A percentile compares a stretch with the other conserved stretches of the same genome.
Evolutionary conservation across 768 basidiomycete species (phyloP).

Genomic region (Chalciporus sphaerocephalus): DNA sequence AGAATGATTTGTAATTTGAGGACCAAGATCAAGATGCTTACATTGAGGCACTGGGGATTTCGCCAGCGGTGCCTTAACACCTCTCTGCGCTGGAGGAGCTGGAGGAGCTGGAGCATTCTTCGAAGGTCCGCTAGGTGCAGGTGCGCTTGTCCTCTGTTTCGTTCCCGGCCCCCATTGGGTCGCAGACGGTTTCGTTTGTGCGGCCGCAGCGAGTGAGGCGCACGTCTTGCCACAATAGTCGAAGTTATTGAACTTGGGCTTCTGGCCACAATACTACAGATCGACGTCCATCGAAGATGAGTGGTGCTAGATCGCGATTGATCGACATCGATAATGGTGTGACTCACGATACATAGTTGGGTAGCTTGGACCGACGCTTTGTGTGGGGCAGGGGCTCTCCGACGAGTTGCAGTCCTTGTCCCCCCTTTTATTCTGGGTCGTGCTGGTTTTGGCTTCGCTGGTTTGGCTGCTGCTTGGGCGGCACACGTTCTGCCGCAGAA

Average conservation of each 20-base stretch:
- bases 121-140: slow-evolving; percentile 7
- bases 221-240: slow-evolving; percentile 66
- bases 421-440: slow-evolving; percentile 11
- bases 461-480: slow-evolving; percentile 35
- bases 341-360: slow-evolving; percentile 29
- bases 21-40: slow-evolving; percentile 12
- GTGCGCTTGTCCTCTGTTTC: slow-evolving; percentile 22
- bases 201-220: slow-evolving; percentile 43
- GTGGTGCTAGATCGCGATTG: slow-evolving; percentile 24
- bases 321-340: slow-evolving; percentile 17
- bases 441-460: slow-evolving; percentile 10
- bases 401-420: slow-evolving; percentile 10
- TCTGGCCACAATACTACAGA: slow-evolving; percentile 48
- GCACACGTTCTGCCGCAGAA: slow-evolving; percentile 57
- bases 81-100: slow-evolving; percentile 7
- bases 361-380: slow-evolving; percentile 15
- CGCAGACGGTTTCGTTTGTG: slow-evolving; percentile 15
- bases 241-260: slow-evolving; percentile 55
- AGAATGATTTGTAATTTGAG: slow-evolving; percentile 10
- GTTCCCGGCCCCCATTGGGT: slow-evolving; percentile 9
- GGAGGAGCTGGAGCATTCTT: slow-evolving; percentile 2
- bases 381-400: slow-evolving; percentile 14
- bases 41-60: slow-evolving; percentile 18
- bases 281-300: slow-evolving; percentile 24
- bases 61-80: slow-evolving; percentile 12